These are phyloP conservation scores for Chytriomyces confervae DNA, from an alignment of 192 early-diverging fungal species.

Conservation along the genomic window DNA sequence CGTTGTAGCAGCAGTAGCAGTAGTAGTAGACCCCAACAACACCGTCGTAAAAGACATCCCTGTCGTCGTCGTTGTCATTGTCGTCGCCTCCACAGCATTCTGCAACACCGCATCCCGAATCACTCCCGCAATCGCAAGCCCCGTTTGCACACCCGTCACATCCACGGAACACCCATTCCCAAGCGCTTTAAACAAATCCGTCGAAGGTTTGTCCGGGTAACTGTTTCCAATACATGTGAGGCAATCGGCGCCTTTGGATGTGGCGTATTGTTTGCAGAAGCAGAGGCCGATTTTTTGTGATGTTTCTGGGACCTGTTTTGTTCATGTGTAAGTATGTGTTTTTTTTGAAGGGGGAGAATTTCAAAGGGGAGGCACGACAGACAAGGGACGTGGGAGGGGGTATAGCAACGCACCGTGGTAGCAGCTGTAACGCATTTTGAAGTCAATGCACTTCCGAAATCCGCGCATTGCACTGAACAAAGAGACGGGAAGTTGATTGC, in stretches of 20 bases:
- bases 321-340: background rate
- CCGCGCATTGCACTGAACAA: background rate
- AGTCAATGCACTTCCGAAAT: background rate
- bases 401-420: background rate
- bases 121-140: constrained; percentile 10
- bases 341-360: background rate
- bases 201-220: background rate
- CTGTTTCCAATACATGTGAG: constrained; percentile 17
- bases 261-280: constrained; percentile 25
- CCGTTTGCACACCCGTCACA: background rate
- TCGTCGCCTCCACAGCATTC: background rate
- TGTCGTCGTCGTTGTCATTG: background rate
- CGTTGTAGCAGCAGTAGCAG: background rate
- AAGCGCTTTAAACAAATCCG: background rate
- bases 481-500: constrained; percentile 3
- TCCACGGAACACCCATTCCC: background rate
- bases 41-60: background rate
- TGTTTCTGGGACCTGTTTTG: background rate
- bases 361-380: background rate
- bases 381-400: background rate
- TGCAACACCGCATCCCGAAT: constrained; percentile 21
- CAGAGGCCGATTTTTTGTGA: constrained; percentile 2
- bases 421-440: constrained; percentile 1
- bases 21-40: background rate
- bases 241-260: constrained; percentile 2